phyloP scores from a whole-genome alignment of 345 rosid species.

The Firmiana major region DNA sequence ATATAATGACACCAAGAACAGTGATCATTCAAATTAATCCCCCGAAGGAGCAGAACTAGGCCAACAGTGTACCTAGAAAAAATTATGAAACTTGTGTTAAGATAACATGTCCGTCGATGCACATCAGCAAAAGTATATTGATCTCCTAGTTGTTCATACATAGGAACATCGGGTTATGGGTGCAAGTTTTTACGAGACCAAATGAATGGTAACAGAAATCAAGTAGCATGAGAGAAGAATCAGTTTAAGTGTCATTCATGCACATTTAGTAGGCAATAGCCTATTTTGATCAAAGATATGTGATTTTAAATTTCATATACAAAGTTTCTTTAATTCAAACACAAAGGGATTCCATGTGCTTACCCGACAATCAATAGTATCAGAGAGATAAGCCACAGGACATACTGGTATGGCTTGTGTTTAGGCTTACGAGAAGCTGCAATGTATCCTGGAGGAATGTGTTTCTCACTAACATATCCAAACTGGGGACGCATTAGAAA shows the following conservation, averaged over 20 bases:
- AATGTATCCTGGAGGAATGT: conserved; percentile 45
- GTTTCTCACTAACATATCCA: conserved; percentile 60
- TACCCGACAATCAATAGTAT: conserved; percentile 57
- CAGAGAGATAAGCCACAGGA: conserved; percentile 52
- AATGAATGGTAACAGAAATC: not conserved
- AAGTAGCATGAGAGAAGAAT: not conserved
- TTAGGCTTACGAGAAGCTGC: conserved; percentile 46
- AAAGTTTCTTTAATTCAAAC: not conserved
- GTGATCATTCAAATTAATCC: conserved; percentile 56
- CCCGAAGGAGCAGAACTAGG: conserved; percentile 58
- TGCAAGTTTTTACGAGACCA: not conserved
- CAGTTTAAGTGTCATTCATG: not conserved
- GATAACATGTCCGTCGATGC: conserved; percentile 10
- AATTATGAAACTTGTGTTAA: conserved; percentile 1
- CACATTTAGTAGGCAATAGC: not conserved
- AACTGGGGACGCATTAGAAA: conserved; percentile 85
- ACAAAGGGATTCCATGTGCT: conserved; percentile 19
- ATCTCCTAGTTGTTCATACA: not conserved
- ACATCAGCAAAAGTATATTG: conserved; percentile 20
- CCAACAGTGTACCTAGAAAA: conserved; percentile 48
- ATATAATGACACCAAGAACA: conserved; percentile 92
- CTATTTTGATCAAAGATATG: not conserved
- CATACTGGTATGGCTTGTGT: conserved; percentile 76
- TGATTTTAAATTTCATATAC: not conserved
- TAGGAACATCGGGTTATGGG: not conserved